Percentiles rank a stretch among this genome's conserved stretches.
phyloP scores from a whole-genome alignment of 1,139 yeast genomes.

The Casaregolazyma lundiana region DNA sequence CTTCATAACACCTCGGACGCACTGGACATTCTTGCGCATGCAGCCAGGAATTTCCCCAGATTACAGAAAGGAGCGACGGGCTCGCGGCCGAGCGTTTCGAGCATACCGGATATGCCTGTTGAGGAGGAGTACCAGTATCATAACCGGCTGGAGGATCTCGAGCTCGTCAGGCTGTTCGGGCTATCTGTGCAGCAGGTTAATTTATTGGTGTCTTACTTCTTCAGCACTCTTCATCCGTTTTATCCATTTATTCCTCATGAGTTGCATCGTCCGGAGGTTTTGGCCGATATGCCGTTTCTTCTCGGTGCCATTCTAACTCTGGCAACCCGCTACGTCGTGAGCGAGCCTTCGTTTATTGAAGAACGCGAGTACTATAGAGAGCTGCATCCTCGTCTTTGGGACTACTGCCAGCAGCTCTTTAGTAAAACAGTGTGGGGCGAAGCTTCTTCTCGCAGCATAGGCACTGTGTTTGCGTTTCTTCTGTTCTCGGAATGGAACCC shows the following conservation, averaged over 20 bases:
- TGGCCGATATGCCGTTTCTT: slow-evolving; percentile 76
- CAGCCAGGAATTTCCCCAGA: slow-evolving; percentile 39
- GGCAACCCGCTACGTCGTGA: slow-evolving; percentile 55
- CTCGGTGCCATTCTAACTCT: slow-evolving; percentile 77
- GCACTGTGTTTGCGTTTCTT: slow-evolving; percentile 78
- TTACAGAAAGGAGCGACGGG: not conserved
- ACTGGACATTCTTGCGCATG: slow-evolving; percentile 45
- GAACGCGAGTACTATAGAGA: slow-evolving; percentile 8
- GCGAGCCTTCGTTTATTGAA: not conserved
- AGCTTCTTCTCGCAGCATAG: slow-evolving; percentile 81
- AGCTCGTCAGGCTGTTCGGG: slow-evolving; percentile 59
- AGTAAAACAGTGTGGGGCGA: slow-evolving; percentile 95
- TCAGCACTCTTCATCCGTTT: slow-evolving; percentile 78
- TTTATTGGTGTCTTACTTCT: slow-evolving; percentile 58
- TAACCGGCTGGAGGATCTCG: slow-evolving; percentile 48
- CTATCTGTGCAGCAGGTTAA: slow-evolving; percentile 66
- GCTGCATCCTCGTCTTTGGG: slow-evolving; percentile 73
- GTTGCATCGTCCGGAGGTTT: slow-evolving; percentile 57
- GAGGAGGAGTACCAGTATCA: slow-evolving; percentile 3
- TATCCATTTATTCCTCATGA: slow-evolving; percentile 82
- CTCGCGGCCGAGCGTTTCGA: not conserved
- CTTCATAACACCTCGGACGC: slow-evolving; percentile 58
- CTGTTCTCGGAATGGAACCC: slow-evolving; percentile 96
- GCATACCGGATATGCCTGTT: not conserved
- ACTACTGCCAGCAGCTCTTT: slow-evolving; percentile 72